These are phyloP conservation scores for Paralagenidium karlingii DNA, from an alignment of 352 stramenopile species.

Conservation along the genomic window DNA sequence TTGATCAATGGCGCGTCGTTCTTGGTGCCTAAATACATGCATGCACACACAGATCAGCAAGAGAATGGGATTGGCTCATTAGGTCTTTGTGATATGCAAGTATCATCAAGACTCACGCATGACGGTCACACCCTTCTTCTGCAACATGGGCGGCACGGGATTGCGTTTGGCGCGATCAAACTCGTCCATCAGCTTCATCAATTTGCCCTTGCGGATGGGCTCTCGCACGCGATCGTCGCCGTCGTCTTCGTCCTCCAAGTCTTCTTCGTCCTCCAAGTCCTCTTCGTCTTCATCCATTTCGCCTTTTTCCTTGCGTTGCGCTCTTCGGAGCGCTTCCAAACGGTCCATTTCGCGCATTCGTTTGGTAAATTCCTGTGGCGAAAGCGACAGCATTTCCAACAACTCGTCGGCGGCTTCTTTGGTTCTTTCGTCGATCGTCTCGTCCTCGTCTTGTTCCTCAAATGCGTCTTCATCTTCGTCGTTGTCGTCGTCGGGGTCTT, in stretches of 20 bases:
- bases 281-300: too few species aligned
- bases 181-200: conserved; percentile 57
- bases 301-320: too few species aligned
- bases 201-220: conserved; percentile 54
- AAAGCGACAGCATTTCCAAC: too few species aligned
- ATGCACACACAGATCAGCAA: not conserved
- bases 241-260: conserved; percentile 3
- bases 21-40: conserved; percentile 37
- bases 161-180: conserved; percentile 27
- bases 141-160: conserved; percentile 22
- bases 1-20: conserved; percentile 54
- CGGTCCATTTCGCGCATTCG: too few species aligned
- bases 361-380: too few species aligned
- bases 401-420: too few species aligned
- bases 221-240: conserved; percentile 34
- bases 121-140: conserved; percentile 32
- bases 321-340: too few species aligned
- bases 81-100: not conserved
- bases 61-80: conserved; percentile 2
- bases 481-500: not conserved
- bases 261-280: conserved; percentile 33
- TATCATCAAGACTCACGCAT: conserved; percentile 10
- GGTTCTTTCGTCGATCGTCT: conserved; percentile 33
- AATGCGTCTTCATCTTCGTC: not conserved
- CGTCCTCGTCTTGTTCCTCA: conserved; percentile 11